Base-by-base conservation (phyloP, 2,329 filamentous ascomycete species). In the Cytospora paraplurivora region DNA sequence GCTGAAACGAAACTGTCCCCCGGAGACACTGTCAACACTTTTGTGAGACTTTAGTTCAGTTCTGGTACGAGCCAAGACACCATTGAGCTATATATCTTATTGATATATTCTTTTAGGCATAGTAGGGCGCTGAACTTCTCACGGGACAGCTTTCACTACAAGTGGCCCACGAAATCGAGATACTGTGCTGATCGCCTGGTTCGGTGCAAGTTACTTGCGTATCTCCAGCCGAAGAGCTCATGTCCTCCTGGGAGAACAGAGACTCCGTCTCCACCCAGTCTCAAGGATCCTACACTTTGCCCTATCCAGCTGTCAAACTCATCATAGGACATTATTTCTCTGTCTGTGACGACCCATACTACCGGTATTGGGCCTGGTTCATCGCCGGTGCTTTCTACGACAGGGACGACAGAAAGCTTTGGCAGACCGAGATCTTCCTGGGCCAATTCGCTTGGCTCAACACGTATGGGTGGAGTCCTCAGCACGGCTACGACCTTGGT, bases 321-420 rank as follows among this genome's bases (percentile, higher is more conserved):
- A 53, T 69, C 50, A 68, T 73, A 53, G 70, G 67, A 27, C 68
- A 71, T 61, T 51, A 71, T 52, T 52, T 75, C 50, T 71, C 69
- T 62, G 41, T 75, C 47, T 71, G 69, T 63, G 41, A 70, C 44
- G 68, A 72, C 52, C 70, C 67, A 11, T 58, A 56, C 13, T 56
- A 63, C 11, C 65, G 54, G 10, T 69, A 67, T 52, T 76, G 73
- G 72, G 73, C 70, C 51, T 72, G 71, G 60, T 65, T 76, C 13
- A 62, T 76, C n/a, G 58, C 71, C 19, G 75, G 69, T 1, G 70
- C 72, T 1, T 77, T 75, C 56, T 76, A 75, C 67, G 72, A 76
- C 70, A 59, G 54, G 3, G 56, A 70, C 4, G 68, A 70, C 41
- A 57, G 62, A 21, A 71, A 74, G 38, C 66, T 77, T 50, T 76